phyloP scores from a whole-genome alignment of 441 rosid species.

The Brassica balearica region DNA sequence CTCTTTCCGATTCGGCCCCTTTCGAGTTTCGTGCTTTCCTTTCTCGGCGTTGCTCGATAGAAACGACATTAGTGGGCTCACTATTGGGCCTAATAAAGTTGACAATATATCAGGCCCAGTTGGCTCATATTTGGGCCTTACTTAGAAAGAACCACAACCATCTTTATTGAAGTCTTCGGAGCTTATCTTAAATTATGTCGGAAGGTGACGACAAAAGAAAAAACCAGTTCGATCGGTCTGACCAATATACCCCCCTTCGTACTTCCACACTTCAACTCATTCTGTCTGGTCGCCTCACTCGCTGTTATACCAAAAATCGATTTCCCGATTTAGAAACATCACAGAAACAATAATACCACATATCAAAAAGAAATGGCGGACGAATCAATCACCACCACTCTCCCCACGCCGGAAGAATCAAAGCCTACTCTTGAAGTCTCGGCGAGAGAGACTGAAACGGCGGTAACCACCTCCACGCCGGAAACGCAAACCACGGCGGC shows the following conservation, averaged over 20 bases:
- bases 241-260: constrained; percentile 29
- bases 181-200: neutral
- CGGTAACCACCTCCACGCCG: constrained; percentile 18
- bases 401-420: constrained; percentile 23
- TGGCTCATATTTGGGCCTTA: neutral
- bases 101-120: neutral
- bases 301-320: constrained; percentile 2
- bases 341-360: neutral
- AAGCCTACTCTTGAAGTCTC: constrained; percentile 28
- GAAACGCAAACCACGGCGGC: constrained; percentile 11
- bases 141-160: neutral
- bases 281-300: constrained; percentile 7
- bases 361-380: constrained; percentile 31
- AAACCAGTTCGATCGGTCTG: constrained; percentile 20
- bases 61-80: neutral
- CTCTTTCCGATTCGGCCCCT: constrained; percentile 18
- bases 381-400: constrained; percentile 32
- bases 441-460: constrained; percentile 26
- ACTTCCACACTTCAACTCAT: constrained; percentile 9
- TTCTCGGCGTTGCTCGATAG: neutral
- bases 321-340: constrained; percentile 20
- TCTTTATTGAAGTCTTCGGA: neutral
- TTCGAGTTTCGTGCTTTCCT: neutral
- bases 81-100: constrained; percentile 10
- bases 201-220: neutral